Evolutionary conservation across 2,329 filamentous ascomycete species (phyloP), one percentile per base, ranked within the genome.

Genomic region (Rachicladosporium sp.): DNA sequence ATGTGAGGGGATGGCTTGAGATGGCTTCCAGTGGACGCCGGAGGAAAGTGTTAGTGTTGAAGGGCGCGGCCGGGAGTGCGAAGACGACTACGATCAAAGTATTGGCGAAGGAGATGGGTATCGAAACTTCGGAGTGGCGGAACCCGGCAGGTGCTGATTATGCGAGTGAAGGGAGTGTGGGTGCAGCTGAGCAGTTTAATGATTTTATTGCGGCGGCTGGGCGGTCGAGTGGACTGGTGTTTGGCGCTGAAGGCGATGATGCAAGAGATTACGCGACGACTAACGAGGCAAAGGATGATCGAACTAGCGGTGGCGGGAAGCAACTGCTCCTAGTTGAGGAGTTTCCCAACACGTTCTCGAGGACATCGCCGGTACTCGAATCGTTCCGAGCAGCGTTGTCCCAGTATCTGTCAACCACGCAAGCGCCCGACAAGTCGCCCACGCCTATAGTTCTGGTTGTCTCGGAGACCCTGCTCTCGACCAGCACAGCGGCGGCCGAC

Each of bases 61-160:
- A 93, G 60, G 91, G 91, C 8, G 78, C 87, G 29, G 88, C 91
- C 32, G 91, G 91, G 12, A 83, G 84, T 29, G 91, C 86, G 23
- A 98, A 98, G 64, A 96, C 91, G 1, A 87, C 86, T 0, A 93
- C 89, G 0, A 56, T 96, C 38, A 74, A 74, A 8, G 66, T 94
- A 13, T 70, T 98, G 29, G 81, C 88, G 4, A 76, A 76, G 46
- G 76, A 82, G n/a, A 67, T 96, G 66, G 74, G 72, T 2, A 79
- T 82, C 43, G 76, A 88, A 46, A 65, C 96, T 23, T 66, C 91
- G 27, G 87, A 96, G 60, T 98, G 91, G 91, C 82, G 78, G 55
- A 95, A 93, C 56, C 87, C 89, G 1, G 69, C 74, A 1, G 74
- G 72, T 1, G 73, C 73, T 1, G 69, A 74, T 23, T 73, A 71